Conservation (phyloP, 2,329 filamentous ascomycete genomes). For the Phaeosphaeriaceae sp. region DNA sequence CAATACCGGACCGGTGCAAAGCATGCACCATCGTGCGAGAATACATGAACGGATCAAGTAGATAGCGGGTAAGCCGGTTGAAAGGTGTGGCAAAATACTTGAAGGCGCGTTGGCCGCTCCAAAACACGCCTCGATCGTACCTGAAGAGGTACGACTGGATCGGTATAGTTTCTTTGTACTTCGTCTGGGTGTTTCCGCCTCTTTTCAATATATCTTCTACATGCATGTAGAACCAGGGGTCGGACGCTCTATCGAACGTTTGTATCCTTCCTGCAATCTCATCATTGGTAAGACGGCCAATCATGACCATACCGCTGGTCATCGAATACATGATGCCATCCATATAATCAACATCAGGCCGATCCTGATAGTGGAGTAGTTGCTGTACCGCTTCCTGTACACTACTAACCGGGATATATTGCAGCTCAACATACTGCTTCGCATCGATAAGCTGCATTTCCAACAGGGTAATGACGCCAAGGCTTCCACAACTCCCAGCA, state of each 20-base stretch:
- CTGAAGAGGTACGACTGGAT: conserved; percentile 63
- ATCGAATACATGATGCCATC: conserved; percentile 71
- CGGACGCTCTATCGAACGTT: conserved; percentile 62
- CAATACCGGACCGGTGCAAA: conserved; percentile 63
- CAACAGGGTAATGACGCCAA: conserved; percentile 67
- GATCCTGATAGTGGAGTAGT: conserved; percentile 55
- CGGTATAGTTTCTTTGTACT: conserved; percentile 52
- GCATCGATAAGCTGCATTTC: conserved; percentile 65
- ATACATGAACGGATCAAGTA: conserved; percentile 66
- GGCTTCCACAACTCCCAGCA: conserved; percentile 64
- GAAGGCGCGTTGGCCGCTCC: conserved; percentile 67
- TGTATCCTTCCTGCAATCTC: conserved; percentile 44
- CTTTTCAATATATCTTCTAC: conserved; percentile 51
- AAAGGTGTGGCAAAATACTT: conserved; percentile 67
- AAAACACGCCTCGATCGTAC: conserved; percentile 70
- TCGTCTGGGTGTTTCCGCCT: conserved; percentile 7
- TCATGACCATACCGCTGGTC: conserved; percentile 64
- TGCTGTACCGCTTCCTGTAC: conserved; percentile 58
- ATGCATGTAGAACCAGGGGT: conserved; percentile 79
- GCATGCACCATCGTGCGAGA: conserved; percentile 68
- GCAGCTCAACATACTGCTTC: conserved; percentile 64
- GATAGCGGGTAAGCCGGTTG: conserved; percentile 63
- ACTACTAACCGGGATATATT: conserved; percentile 63
- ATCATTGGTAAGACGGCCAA: conserved; percentile 62
- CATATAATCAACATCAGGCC: conserved; percentile 65